Base-by-base conservation (phyloP, 306 rosid genomes). In the Urtica urens region DNA sequence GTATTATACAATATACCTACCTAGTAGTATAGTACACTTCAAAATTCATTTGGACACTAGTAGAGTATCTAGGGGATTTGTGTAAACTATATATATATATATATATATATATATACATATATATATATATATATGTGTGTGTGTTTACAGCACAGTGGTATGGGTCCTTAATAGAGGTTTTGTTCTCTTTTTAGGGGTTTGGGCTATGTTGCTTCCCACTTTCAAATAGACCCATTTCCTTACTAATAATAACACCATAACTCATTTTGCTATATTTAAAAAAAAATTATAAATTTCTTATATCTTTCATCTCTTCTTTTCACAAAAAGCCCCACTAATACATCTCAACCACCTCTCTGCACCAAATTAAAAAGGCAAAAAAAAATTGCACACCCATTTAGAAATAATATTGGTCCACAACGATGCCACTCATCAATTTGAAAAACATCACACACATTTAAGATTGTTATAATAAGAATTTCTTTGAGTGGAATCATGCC, bases 141-240 rank as follows among this genome's bases (percentile, higher is more conserved):
- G 44, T 38, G 13, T 48, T 46, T 57, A 68, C 62, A 52, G 70
- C 83, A 70, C 70, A 80, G 66, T 72, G 76, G 76, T 45, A 85
- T 75, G 87, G 95, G 82, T 34, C 93, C 72, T 49, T 46, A 6
- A 20, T n/a, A n/a, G n/a, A 60, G 18, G 46, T 13, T n/a, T 46
- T 30, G 27, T 59, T 50, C 64, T 61, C 84, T 51, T 76, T 74
- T 39, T 41, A 57, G 62, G 66, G 60, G 49, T 53, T 59, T 65
- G 77, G 46, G 71, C 78, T 63, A 58, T 49, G 69, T 38, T 69
- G 94, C 90, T 62, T 74, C 62, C 82, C 85, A 79, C 80, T 70
- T 39, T 60, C 67, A 55, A 11, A 61, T 58, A 57, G 31, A 38
- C 65, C 63, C 23, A 39, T 37, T 13, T 11, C 27, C 41, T 23